Base-by-base conservation (phyloP, 306 rosid species). In the Rosa lucieae region DNA sequence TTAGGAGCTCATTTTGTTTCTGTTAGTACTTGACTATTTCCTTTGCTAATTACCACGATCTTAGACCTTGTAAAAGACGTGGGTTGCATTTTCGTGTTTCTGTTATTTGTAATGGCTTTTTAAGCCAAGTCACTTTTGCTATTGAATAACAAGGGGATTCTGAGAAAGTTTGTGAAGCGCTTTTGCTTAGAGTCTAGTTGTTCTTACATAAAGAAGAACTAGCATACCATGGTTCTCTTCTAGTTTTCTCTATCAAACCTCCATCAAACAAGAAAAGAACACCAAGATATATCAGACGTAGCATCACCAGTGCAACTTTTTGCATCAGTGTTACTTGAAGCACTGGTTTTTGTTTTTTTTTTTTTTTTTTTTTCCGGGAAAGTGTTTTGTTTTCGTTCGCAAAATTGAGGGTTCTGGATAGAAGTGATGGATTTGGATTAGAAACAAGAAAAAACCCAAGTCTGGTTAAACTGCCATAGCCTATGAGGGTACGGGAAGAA, bases 221-320 rank as follows among this genome's bases (percentile, higher is more conserved):
- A 43, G 74, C 89, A 77, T 89, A 93, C 99, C 94, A 91, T 8
- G 97, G 99, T 68, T 90, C 92, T 72, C 63, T 85, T 86, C 84
- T 91, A 71, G 96, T 88, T 67, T 81, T 87, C 80, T 90, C 91
- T 26, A 91, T 88, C 86, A 96, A 88, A 81, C 80, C 88, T 69
- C 77, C 90, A 83, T 93, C 96, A 70, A 96, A 84, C 58, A 90
- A 84, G 87, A 96, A 93, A 67, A 96, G 87, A 79, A 91, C 46
- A 55, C 88, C 92, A 1, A 32, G 92, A 78, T 89, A 93, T 70
- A 89, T 79, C 80, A 93, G 80, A 84, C 91, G 99, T 58, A 89
- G 63, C 78, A 87, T 47, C 84, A 93, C 90, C 81, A 96, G 85
- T n/a, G 88, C 84, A 68, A 91, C 79, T 85, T 90, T 96, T 62